Conservation (phyloP, 75 land plant genomes). For the Selaginella tamariscina region DNA sequence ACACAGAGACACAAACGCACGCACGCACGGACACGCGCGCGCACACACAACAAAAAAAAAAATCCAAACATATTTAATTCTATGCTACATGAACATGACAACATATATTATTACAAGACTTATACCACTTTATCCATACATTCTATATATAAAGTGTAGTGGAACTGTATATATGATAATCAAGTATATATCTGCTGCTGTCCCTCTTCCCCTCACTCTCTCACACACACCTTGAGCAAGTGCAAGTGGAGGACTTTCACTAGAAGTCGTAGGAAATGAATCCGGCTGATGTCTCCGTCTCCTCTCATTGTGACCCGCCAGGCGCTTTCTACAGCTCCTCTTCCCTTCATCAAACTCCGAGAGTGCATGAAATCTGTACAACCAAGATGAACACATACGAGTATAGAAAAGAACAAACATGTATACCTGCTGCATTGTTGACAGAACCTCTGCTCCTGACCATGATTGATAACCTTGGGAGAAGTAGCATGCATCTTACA, state of each 20-base stretch:
- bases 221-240: neutral
- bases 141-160: no score
- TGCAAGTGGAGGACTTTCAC: constrained; percentile 4
- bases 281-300: constrained; percentile 9
- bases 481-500: constrained; percentile 5
- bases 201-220: no score
- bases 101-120: no score
- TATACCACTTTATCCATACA: no score
- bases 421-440: constrained; percentile 13
- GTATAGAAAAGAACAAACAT: neutral
- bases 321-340: constrained; percentile 2
- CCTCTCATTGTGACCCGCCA: constrained; percentile 9
- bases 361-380: neutral
- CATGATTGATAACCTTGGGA: constrained; percentile 11
- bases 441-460: constrained; percentile 9
- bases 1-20: no score
- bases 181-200: no score
- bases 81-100: no score
- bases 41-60: no score
- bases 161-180: no score
- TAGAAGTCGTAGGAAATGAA: neutral
- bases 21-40: no score
- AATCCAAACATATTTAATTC: no score
- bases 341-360: constrained; percentile 13
- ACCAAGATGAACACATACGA: neutral